A percentile compares a stretch with the other conserved stretches of the same genome.
Conservation (phyloP, 257 asterid genomes). For the Phtheirospermum japonicum region DNA sequence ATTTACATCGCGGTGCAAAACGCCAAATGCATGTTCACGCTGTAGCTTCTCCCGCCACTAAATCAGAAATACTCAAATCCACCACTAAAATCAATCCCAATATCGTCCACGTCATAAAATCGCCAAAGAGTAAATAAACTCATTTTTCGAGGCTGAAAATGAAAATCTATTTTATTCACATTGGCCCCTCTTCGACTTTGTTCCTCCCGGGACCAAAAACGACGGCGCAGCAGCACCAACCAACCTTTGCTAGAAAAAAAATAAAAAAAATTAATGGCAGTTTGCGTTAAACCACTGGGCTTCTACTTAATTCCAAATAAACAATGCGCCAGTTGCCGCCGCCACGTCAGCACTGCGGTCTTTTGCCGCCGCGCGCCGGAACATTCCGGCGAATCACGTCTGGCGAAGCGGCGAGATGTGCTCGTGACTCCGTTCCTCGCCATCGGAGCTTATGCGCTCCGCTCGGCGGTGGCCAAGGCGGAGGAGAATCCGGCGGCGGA, state of each 20-base stretch:
- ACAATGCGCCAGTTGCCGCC: constrained; percentile 20
- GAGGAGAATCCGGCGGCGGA: constrained; percentile 44
- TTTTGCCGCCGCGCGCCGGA: constrained; percentile 39
- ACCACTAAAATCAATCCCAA: not conserved
- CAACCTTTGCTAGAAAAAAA: too few species aligned
- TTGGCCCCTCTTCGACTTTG: too few species aligned
- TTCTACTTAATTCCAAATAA: constrained; percentile 19
- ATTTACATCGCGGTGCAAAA: too few species aligned
- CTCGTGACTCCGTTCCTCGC: constrained; percentile 61
- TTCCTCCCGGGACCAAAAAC: too few species aligned
- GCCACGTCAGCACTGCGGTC: constrained; percentile 42
- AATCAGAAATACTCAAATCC: not conserved
- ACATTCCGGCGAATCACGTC: constrained; percentile 23
- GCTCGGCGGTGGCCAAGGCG: constrained; percentile 70
- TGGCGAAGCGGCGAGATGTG: constrained; percentile 62
- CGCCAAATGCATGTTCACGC: not conserved
- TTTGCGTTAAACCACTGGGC: constrained; percentile 35
- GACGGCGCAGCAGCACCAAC: too few species aligned
- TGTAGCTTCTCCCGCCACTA: not conserved
- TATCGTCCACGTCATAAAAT: constrained; percentile 41
- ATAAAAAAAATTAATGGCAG: constrained; percentile 4
- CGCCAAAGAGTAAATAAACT: not conserved
- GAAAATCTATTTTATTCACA: too few species aligned
- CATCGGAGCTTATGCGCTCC: constrained; percentile 58
- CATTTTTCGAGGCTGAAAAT: too few species aligned